These are phyloP conservation scores for Xylogone sp. DNA, from an alignment of 2,329 filamentous ascomycete species.

Conservation along the genomic window DNA sequence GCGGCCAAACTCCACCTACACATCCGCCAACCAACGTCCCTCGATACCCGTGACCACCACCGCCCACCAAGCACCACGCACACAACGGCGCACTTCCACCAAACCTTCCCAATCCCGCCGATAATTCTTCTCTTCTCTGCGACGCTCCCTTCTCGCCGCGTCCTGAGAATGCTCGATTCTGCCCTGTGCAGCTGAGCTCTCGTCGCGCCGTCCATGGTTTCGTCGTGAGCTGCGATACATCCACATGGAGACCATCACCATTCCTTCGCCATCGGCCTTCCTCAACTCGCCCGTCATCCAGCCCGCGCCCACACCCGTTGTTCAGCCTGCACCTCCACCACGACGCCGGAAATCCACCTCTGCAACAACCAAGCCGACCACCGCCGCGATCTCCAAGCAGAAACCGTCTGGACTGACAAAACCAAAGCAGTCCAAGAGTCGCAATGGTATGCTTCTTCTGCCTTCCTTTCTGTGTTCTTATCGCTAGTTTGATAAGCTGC, in stretches of 20 bases:
- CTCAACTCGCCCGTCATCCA: slow-evolving; percentile 34
- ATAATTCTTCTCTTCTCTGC: background rate
- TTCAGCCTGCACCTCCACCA: slow-evolving; percentile 13
- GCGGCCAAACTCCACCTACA: background rate
- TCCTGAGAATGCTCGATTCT: background rate
- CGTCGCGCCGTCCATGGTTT: background rate
- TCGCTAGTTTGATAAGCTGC: slow-evolving; percentile 19
- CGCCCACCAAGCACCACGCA: background rate
- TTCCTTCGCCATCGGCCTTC: slow-evolving; percentile 55
- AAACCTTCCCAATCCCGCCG: background rate
- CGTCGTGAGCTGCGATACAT: slow-evolving; percentile 1
- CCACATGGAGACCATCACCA: slow-evolving; percentile 55
- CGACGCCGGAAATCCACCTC: slow-evolving; percentile 20
- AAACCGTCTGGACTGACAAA: slow-evolving; percentile 39
- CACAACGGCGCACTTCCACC: background rate
- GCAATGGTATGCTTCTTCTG: slow-evolving; percentile 56
- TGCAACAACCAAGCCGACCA: slow-evolving; percentile 9
- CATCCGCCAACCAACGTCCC: background rate
- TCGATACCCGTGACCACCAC: slow-evolving; percentile 1
- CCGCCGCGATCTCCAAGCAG: slow-evolving; percentile 14
- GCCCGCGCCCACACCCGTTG: slow-evolving; percentile 24
- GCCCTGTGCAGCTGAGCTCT: background rate
- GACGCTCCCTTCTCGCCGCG: background rate
- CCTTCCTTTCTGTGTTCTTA: slow-evolving; percentile 14
- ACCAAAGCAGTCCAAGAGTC: slow-evolving; percentile 71